Evolutionary conservation across 2,329 filamentous ascomycete genomes (phyloP).

Genomic region (Botrytis fragariae): DNA sequence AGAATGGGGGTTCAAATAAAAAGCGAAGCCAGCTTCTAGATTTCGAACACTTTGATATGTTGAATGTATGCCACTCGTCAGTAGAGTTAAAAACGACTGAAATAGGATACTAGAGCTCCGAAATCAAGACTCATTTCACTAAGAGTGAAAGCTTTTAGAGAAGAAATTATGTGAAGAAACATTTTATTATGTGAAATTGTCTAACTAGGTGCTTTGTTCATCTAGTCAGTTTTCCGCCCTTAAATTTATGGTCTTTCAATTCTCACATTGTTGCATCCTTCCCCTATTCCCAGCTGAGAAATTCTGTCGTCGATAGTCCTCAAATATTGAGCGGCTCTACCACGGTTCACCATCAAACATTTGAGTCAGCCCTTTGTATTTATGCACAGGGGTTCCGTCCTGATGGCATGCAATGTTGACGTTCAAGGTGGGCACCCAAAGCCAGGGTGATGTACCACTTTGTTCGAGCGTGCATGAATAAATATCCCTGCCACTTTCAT

Average conservation of each 20-base stretch:
- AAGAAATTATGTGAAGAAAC: not conserved
- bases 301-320: not conserved
- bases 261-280: accelerated
- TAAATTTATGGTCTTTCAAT: accelerated
- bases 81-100: not conserved
- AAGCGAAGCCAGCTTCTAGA: not conserved
- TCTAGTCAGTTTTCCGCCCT: not conserved
- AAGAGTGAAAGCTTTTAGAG: not conserved
- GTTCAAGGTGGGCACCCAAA: not conserved
- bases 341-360: not conserved
- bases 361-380: not conserved
- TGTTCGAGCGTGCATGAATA: accelerated
- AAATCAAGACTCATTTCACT: not conserved
- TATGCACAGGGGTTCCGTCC: not conserved
- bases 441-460: not conserved
- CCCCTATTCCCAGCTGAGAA: not conserved
- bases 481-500: not conserved
- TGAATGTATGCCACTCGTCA: not conserved
- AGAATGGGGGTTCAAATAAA: not conserved
- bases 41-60: not conserved
- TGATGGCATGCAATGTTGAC: not conserved
- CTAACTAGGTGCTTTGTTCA: no score
- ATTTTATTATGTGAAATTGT: not conserved
- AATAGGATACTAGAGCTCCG: not conserved
- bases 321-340: not conserved